Conservation (phyloP, 495 filamentous ascomycete species). For the Usnea hakonensis region DNA sequence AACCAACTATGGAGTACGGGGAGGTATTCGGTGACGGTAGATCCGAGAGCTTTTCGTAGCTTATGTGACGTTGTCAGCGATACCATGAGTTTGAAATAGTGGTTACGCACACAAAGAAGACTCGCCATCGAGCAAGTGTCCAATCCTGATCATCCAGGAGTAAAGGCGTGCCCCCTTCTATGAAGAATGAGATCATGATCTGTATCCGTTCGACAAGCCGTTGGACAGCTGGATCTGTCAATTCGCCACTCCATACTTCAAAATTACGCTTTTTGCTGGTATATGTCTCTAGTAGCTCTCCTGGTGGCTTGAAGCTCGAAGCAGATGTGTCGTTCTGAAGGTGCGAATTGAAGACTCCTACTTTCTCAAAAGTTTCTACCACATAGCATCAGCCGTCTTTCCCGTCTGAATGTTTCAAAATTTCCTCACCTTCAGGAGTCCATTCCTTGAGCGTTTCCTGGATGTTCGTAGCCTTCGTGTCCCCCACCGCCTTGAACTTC, state of each 20-base stretch:
- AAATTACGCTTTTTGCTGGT: conserved; percentile 42
- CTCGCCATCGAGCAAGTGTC: conserved; percentile 72
- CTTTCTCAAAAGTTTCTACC: conserved; percentile 55
- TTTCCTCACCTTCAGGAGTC: conserved; percentile 54
- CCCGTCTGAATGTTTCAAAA: too few relatives aligned
- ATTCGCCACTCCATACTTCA: conserved; percentile 54
- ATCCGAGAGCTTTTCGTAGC: conserved; percentile 56
- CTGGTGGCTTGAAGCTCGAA: conserved; percentile 55
- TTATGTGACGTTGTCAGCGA: conserved; percentile 20
- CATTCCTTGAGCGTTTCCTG: conserved; percentile 55
- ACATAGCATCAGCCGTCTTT: neutral
- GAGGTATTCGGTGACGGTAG: conserved; percentile 40
- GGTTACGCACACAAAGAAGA: conserved; percentile 61
- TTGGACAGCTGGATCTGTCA: conserved; percentile 50
- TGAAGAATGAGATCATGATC: conserved; percentile 76
- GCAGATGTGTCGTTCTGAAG: conserved; percentile 45
- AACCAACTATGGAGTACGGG: conserved; percentile 71
- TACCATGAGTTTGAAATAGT: conserved; percentile 19
- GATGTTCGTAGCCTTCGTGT: conserved; percentile 61
- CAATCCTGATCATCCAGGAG: conserved; percentile 65
- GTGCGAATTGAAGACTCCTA: conserved; percentile 50
- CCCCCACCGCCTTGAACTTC: conserved; percentile 65
- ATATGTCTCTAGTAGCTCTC: conserved; percentile 47
- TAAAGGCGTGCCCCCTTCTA: conserved; percentile 77
- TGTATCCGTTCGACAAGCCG: conserved; percentile 69